Base-by-base conservation (phyloP, 768 basidiomycete species). In the Xerocomellus dryophilus region DNA sequence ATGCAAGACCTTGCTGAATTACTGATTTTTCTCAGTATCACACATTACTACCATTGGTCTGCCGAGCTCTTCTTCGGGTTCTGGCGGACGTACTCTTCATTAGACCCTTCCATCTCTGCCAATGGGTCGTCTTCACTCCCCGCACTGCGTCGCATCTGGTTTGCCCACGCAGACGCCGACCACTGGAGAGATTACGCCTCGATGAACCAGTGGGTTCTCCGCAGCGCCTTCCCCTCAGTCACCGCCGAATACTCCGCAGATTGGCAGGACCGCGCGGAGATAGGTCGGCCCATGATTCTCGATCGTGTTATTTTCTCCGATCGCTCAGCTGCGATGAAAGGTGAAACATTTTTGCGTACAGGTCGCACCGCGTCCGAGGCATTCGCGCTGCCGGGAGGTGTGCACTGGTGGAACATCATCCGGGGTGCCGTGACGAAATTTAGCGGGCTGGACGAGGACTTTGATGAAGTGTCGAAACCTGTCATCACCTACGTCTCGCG, bases 401-500 rank as follows among this genome's bases (percentile, higher is more conserved):
- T 76, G 15, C 73, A 89, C 66, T 98, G 94, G 94, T 98, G 93
- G 92, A 78, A 77, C 61, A 81, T 89, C 0, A 76, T 90, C 50
- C 78, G 91, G 43, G 81, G 82, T 64, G 86, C 85, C 49, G 82
- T 93, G 23, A 76, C 90, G 48, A 78, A 81, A 56, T 87, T 89
- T 61, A 81, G 88, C 11, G 89, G 88, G 3, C 61, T 86, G 23
- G 75, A 79, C 32, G 65, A 71, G 17, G 65, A 71, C 17, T 63
- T 73, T 11, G 79, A 77, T 0, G 68, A 71, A n/a, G 78, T 76
- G 12, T 81, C 78, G 40, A 82, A 62, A 45, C 88, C 87, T 0
- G 94, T 98, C 23, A 93, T 98, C 72, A 96, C 94, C 11, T 98
- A 98, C 63, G 81, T 97, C 55, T 91, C 88, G 9, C 80, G 94